phyloP scores from a whole-genome alignment of 768 basidiomycete species.

The Fomitopsis pulvina region DNA sequence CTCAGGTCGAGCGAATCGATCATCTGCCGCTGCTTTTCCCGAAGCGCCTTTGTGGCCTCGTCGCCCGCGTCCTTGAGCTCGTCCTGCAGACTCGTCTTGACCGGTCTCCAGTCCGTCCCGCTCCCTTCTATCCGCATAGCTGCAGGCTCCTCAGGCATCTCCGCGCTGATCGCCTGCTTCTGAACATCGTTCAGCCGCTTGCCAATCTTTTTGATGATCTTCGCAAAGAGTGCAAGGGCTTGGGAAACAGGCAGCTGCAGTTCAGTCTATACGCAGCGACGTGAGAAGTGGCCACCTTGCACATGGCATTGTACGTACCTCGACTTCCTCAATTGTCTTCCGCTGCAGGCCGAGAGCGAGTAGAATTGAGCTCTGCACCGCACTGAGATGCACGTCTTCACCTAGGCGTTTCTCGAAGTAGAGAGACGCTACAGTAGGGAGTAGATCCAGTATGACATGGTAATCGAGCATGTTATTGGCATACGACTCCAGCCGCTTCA shows the following conservation, averaged over 20 bases:
- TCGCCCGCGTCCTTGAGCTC: slow-evolving; percentile 58
- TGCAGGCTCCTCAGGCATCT: slow-evolving; percentile 40
- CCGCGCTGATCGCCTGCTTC: slow-evolving; percentile 66
- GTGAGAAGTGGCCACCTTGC: neutral
- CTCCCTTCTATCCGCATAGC: slow-evolving; percentile 18
- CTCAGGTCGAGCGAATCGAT: slow-evolving; percentile 82
- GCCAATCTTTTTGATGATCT: slow-evolving; percentile 80
- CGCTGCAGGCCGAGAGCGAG: slow-evolving; percentile 86
- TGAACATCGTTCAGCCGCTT: slow-evolving; percentile 72
- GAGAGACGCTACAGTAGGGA: slow-evolving; percentile 74
- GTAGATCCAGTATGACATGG: slow-evolving; percentile 89
- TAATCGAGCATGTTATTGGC: slow-evolving; percentile 96
- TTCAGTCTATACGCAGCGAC: slow-evolving; percentile 45
- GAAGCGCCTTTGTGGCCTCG: slow-evolving; percentile 44
- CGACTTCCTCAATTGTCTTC: slow-evolving; percentile 84
- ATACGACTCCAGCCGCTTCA: slow-evolving; percentile 93
- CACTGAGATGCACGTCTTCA: slow-evolving; percentile 63
- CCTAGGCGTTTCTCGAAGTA: slow-evolving; percentile 78
- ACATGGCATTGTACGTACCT: slow-evolving; percentile 39
- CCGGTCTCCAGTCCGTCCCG: slow-evolving; percentile 19
- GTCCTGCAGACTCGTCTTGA: slow-evolving; percentile 23
- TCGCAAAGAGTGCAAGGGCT: slow-evolving; percentile 84
- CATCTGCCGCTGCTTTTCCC: slow-evolving; percentile 79
- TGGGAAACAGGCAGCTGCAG: slow-evolving; percentile 83
- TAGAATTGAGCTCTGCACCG: slow-evolving; percentile 87